A percentile compares a stretch with the other conserved stretches of the same genome.
Evolutionary conservation across 1,284 basidiomycete species (phyloP).

Genomic region (Leccinum fallax): DNA sequence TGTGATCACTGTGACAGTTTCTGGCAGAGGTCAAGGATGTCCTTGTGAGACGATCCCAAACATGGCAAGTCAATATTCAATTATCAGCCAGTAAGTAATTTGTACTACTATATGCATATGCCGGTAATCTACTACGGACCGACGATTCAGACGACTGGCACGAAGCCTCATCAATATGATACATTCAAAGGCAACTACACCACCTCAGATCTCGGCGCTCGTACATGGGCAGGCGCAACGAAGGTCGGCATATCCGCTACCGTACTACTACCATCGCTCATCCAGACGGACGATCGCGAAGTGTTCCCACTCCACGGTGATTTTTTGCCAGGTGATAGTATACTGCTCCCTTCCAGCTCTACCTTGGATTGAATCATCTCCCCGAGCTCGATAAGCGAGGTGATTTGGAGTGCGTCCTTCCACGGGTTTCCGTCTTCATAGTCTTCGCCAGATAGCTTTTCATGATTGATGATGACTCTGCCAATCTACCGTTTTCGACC

Average conservation of each 20-base stretch:
- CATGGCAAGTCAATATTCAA: not conserved
- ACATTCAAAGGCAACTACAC: not conserved
- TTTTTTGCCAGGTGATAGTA: not conserved
- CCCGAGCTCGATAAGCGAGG: not conserved
- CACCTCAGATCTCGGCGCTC: not conserved
- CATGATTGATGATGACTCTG: slow-evolving; percentile 11
- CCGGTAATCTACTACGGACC: not conserved
- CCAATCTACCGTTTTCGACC: slow-evolving; percentile 4
- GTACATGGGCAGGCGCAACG: not conserved
- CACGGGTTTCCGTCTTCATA: not conserved
- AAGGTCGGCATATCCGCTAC: not conserved
- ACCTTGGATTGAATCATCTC: not conserved
- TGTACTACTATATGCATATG: too few relatives aligned
- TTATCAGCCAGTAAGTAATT: too few relatives aligned
- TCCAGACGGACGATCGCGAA: not conserved
- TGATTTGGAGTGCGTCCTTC: not conserved
- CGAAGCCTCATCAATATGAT: not conserved
- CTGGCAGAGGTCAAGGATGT: not conserved
- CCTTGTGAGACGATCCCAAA: not conserved
- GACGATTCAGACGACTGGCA: not conserved
- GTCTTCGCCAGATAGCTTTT: not conserved
- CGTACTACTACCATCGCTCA: not conserved
- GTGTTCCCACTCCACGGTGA: not conserved
- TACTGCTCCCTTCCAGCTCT: not conserved
- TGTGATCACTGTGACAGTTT: not conserved